Evolutionary conservation across 768 basidiomycete genomes (phyloP), one percentile per base, ranked within the genome.

Genomic region (Flagelloscypha sp.): DNA sequence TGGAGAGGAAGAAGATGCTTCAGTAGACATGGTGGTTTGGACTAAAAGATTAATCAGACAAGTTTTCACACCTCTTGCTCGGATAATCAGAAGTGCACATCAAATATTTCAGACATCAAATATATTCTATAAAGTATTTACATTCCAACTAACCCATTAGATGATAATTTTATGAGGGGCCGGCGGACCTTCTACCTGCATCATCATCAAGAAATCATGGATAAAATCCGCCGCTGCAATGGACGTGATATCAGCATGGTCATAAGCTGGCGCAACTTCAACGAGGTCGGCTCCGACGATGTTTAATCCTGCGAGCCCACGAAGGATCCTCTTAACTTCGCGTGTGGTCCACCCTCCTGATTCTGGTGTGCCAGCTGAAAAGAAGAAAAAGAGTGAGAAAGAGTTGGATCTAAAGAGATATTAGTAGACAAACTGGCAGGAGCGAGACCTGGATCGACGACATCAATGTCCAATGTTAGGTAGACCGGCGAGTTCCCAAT

Each of bases 271-370:
- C 1, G 83, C 79, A 16, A 88, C 86, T 52, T 89, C 86, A 30
- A 89, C 86, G 28, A 89, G 74, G 51, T 89, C 86, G 7, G 79
- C 82, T 24, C 78, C 84, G 30, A 88, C 82, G 42, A 89, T 78
- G 40, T 74, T 63, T 34, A 88, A 63, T 10, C 84, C 84, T 36
- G 79, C 77, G 10, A 89, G 57, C 13, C 85, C 84, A 31, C 84
- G 65, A 39, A 88, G 56, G 48, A 88, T 83, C 6, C 77, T 75
- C 32, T 82, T 76, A 33, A 87, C 59, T 56, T 89, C 85, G 38
- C 86, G 78, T 6, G 84, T 85, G 4, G 84, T 80, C 85, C 84
- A 87, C 7, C 75, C 84, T 0, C 84, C 85, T 0, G 84, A 80
- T 57, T 88, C 86, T 1, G 85, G 86, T 1, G 86, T 88, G 4